phyloP scores from a whole-genome alignment of 139 green algal species.

The Klebsormidium nitens region DNA sequence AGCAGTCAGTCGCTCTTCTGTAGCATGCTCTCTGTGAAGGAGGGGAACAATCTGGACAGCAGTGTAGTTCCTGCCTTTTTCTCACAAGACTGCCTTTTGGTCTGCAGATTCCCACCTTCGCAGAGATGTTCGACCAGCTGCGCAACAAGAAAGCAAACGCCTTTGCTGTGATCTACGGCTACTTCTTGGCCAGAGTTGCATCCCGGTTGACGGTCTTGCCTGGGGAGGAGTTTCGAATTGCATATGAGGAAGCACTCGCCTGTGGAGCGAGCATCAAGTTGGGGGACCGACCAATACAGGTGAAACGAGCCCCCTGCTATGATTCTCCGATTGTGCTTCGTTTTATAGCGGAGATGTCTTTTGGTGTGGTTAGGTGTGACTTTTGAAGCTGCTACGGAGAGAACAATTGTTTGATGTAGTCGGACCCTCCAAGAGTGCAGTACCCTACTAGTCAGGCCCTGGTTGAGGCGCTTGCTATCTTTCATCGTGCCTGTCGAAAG shows the following conservation, averaged over 20 bases:
- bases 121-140: background rate
- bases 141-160: constrained; percentile 19
- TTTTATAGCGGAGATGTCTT: no score
- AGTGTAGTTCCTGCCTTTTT: no score
- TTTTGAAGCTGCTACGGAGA: no score
- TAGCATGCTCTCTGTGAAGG: background rate
- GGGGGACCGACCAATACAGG: constrained; percentile 24
- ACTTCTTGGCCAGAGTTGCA: constrained; percentile 20
- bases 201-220: constrained; percentile 10
- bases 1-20: background rate
- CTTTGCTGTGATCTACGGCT: constrained; percentile 22
- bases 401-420: no score
- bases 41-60: no score
- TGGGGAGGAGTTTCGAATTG: constrained; percentile 20
- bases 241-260: constrained; percentile 20
- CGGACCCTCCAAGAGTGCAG: no score
- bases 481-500: no score
- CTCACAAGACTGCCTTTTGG: background rate
- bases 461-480: no score
- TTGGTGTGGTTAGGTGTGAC: no score
- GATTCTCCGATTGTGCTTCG: no score
- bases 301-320: no score
- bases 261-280: constrained; percentile 24
- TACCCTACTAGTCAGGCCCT: no score
- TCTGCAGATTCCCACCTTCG: constrained; percentile 5